phyloP scores from a whole-genome alignment of 2,329 filamentous ascomycete genomes.

The Fusarium keratoplasticum region DNA sequence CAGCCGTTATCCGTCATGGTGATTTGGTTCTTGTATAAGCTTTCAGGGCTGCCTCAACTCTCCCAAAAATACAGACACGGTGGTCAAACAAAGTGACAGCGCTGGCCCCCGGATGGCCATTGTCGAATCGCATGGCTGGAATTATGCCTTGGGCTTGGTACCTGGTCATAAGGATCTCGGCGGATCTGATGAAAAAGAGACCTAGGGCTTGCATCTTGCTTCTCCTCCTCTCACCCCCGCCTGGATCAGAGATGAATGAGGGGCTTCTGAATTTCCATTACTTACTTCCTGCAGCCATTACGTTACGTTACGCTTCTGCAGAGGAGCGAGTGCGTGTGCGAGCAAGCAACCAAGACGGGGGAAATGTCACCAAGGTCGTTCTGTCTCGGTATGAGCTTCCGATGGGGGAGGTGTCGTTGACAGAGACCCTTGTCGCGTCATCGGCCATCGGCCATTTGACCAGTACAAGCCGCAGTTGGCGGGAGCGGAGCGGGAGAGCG shows the following conservation, averaged over 20 bases:
- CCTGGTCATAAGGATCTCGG: constrained; percentile 35
- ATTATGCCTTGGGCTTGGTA: constrained; percentile 21
- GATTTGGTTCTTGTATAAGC: constrained; percentile 11
- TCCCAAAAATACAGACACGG: neutral
- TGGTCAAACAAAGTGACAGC: constrained; percentile 13
- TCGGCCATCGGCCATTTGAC: constrained; percentile 8
- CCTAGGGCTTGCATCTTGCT: constrained; percentile 25
- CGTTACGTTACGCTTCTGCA: constrained; percentile 26
- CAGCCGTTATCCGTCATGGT: neutral
- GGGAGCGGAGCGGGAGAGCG: constrained; percentile 23
- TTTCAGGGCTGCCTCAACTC: neutral
- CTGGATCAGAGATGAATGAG: constrained; percentile 30
- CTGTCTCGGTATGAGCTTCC: constrained; percentile 14
- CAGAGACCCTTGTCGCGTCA: constrained; percentile 30
- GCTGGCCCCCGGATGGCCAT: constrained; percentile 17
- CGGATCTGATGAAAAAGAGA: constrained; percentile 30
- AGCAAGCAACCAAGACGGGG: neutral
- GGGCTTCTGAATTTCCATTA: constrained; percentile 43
- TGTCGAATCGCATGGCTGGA: constrained; percentile 38
- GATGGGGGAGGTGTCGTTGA: constrained; percentile 20
- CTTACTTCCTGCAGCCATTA: constrained; percentile 39
- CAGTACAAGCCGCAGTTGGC: constrained; percentile 5
- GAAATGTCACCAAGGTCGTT: constrained; percentile 9
- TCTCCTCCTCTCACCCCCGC: constrained; percentile 1
- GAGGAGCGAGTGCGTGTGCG: neutral